phyloP scores from a whole-genome alignment of 2,329 filamentous ascomycete genomes.

The Colletotrichum eleusines region DNA sequence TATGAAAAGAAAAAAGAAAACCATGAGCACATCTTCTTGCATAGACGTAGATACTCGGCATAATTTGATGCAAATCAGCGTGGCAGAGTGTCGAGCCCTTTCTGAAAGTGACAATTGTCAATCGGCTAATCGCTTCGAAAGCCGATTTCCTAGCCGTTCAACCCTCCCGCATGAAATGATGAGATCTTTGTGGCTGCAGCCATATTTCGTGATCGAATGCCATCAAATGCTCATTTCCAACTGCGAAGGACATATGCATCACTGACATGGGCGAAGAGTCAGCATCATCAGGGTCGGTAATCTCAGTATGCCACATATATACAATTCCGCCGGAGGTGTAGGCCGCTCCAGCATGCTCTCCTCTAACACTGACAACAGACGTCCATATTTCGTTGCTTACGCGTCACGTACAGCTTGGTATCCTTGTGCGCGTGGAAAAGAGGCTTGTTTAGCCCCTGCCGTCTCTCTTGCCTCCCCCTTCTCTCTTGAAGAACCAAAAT shows the following conservation, averaged over 20 bases:
- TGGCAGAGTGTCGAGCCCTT: background rate
- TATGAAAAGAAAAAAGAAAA: too few species aligned
- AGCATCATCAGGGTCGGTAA: background rate
- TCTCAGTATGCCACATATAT: constrained; percentile 25
- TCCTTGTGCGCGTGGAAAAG: constrained; percentile 12
- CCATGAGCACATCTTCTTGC: background rate
- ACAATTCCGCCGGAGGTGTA: constrained; percentile 31
- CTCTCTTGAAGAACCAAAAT: background rate
- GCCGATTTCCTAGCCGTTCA: too few species aligned
- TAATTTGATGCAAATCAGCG: background rate
- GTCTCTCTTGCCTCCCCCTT: background rate
- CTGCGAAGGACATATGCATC: background rate
- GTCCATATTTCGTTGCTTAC: constrained; percentile 16
- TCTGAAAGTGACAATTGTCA: background rate
- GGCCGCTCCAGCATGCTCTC: constrained; percentile 25
- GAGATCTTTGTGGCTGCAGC: too few species aligned
- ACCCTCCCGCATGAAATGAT: too few species aligned
- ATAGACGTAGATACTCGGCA: background rate
- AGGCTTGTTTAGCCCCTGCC: background rate
- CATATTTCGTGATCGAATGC: too few species aligned
- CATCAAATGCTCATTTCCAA: too few species aligned
- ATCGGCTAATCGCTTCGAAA: background rate
- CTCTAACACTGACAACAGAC: constrained; percentile 17
- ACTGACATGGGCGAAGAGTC: background rate
- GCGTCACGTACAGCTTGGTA: constrained; percentile 16